Evolutionary conservation across 345 rosid genomes (phyloP).

Genomic region (Camelina neglecta): DNA sequence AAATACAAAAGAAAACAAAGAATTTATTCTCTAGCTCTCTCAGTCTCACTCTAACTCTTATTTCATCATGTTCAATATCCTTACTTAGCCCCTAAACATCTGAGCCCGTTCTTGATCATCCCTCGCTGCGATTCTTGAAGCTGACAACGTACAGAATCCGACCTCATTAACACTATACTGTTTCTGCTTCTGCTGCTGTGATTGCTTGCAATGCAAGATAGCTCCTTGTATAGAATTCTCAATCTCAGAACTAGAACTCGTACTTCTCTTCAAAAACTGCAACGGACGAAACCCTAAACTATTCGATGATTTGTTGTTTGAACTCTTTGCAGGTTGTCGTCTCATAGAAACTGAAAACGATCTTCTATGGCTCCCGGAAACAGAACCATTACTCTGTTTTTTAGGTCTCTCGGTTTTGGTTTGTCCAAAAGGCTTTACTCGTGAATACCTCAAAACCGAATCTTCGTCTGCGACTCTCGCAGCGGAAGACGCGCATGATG

Average conservation of each 20-base stretch:
- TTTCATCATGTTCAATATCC: neutral
- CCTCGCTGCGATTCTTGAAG: constrained; percentile 48
- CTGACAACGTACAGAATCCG: constrained; percentile 61
- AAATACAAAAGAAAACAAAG: constrained; percentile 29
- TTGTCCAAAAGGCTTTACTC: constrained; percentile 50
- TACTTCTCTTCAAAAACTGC: constrained; percentile 65
- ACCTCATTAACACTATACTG: constrained; percentile 52
- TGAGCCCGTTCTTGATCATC: constrained; percentile 64
- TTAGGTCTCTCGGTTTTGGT: constrained; percentile 50
- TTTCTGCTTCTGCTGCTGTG: constrained; percentile 57
- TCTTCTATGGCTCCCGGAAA: constrained; percentile 59
- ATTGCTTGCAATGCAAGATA: constrained; percentile 86
- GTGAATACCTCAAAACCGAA: constrained; percentile 46
- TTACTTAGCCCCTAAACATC: constrained; percentile 60
- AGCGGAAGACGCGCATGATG: constrained; percentile 31
- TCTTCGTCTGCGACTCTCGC: constrained; percentile 58
- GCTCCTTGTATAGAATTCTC: constrained; percentile 94
- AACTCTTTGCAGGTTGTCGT: constrained; percentile 55
- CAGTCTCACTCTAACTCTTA: constrained; percentile 40
- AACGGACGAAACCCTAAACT: constrained; percentile 48
- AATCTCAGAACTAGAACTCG: constrained; percentile 58
- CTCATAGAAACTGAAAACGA: constrained; percentile 78
- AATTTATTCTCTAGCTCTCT: constrained; percentile 31
- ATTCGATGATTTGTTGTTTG: constrained; percentile 45
- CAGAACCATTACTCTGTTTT: constrained; percentile 47